Conservation (phyloP, 2,329 filamentous ascomycete species). For the Ophiostoma australiae region DNA sequence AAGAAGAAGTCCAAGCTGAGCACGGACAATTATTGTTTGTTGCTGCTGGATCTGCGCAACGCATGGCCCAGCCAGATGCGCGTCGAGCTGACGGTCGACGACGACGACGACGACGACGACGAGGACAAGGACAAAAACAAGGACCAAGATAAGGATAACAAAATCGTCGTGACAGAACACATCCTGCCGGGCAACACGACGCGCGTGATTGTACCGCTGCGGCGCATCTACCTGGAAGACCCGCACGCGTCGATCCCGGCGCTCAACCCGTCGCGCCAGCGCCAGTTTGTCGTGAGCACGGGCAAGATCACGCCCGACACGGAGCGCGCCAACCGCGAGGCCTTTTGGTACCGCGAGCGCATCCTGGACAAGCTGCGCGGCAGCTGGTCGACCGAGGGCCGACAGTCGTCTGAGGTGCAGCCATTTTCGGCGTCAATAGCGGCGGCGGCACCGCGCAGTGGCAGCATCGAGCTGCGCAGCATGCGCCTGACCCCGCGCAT, state of each 20-base stretch:
- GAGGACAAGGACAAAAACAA: neutral
- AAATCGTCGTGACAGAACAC: slow-evolving; percentile 46
- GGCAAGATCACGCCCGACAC: slow-evolving; percentile 72
- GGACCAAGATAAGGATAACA: neutral
- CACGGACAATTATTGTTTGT: slow-evolving; percentile 64
- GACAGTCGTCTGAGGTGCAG: neutral
- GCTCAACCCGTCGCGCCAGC: slow-evolving; percentile 72
- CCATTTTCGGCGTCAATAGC: too few relatives aligned
- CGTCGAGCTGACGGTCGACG: slow-evolving; percentile 48
- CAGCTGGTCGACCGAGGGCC: slow-evolving; percentile 56
- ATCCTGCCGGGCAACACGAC: slow-evolving; percentile 65
- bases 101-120: slow-evolving; percentile 32
- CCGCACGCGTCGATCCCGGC: slow-evolving; percentile 73
- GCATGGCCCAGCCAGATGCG: slow-evolving; percentile 78
- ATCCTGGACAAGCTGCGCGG: slow-evolving; percentile 67
- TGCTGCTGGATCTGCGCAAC: slow-evolving; percentile 81
- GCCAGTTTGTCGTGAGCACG: slow-evolving; percentile 87
- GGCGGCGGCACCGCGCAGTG: slow-evolving; percentile 34
- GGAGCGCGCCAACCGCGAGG: slow-evolving; percentile 72
- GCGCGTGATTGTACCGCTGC: slow-evolving; percentile 70
- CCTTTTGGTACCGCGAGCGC: slow-evolving; percentile 86
- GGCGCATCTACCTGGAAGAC: slow-evolving; percentile 69
- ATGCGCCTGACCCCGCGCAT: slow-evolving; percentile 70
- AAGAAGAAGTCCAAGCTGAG: neutral
- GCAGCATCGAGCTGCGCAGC: slow-evolving; percentile 69